phyloP scores from a whole-genome alignment of 1,139 yeast species.

The Pichia sp. region DNA sequence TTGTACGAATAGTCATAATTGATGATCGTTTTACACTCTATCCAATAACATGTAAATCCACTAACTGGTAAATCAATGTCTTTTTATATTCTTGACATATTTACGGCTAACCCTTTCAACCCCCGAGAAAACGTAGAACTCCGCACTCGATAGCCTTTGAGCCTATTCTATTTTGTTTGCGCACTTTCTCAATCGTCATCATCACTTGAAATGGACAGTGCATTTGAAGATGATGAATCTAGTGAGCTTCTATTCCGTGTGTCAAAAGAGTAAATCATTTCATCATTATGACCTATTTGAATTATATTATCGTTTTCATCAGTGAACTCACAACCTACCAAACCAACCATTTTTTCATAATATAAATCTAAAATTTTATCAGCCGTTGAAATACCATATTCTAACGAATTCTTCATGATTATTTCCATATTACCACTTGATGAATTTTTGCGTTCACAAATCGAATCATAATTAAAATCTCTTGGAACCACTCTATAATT shows the following conservation, averaged over 20 bases:
- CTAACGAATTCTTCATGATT: conserved; percentile 14
- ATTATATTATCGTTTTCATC: not conserved
- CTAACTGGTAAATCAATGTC: too few species aligned
- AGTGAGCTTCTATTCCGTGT: not conserved
- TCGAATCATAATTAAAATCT: conserved; percentile 30
- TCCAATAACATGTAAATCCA: too few species aligned
- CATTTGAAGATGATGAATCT: not conserved
- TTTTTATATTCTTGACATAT: not conserved
- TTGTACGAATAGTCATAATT: conserved; percentile 1
- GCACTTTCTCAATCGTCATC: not conserved
- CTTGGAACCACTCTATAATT: conserved; percentile 69
- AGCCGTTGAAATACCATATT: conserved; percentile 27
- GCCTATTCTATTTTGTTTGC: not conserved
- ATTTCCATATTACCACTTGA: conserved; percentile 23
- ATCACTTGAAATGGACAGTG: conserved; percentile 5
- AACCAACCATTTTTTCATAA: conserved; percentile 52
- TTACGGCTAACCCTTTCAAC: not conserved
- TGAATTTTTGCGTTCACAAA: conserved; percentile 22
- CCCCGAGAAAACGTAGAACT: not conserved
- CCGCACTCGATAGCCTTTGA: not conserved
- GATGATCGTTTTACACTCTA: too few species aligned
- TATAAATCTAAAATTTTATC: conserved; percentile 47
- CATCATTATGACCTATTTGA: conserved; percentile 23
- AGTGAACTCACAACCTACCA: conserved; percentile 40
- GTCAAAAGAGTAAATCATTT: conserved; percentile 17